Conservation (phyloP, 1,284 basidiomycete species). For the Sanghuangporus weigelae region DNA sequence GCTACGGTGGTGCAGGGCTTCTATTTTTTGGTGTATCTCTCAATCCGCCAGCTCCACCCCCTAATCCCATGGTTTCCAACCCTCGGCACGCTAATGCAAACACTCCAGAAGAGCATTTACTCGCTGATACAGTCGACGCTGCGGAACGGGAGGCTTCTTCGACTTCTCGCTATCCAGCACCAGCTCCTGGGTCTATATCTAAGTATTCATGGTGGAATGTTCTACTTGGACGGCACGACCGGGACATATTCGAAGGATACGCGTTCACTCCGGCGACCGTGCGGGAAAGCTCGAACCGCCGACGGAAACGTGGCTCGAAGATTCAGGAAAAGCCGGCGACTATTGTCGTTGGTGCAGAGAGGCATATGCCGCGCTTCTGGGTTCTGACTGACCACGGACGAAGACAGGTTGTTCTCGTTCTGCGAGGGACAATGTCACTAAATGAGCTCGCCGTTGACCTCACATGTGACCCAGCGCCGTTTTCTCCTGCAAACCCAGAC, state of each 20-base stretch:
- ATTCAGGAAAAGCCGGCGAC: constrained; percentile 33
- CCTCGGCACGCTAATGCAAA: constrained; percentile 24
- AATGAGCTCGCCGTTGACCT: constrained; percentile 82
- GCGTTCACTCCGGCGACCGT: constrained; percentile 28
- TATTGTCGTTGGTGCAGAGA: constrained; percentile 58
- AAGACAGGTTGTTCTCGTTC: constrained; percentile 64
- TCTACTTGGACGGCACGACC: constrained; percentile 68
- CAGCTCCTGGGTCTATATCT: constrained; percentile 10
- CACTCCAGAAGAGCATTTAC: constrained; percentile 49
- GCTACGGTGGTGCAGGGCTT: constrained; percentile 73
- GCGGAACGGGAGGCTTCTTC: constrained; percentile 53
- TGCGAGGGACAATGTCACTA: constrained; percentile 63
- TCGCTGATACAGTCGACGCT: constrained; percentile 60
- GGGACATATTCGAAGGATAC: constrained; percentile 68
- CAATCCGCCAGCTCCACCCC: constrained; percentile 23
- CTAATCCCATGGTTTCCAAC: constrained; percentile 25
- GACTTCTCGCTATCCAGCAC: constrained; percentile 16
- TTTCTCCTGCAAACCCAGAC: constrained; percentile 44
- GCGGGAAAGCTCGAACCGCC: constrained; percentile 18
- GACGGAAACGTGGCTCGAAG: constrained; percentile 26
- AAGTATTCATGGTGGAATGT: constrained; percentile 78
- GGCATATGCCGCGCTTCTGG: constrained; percentile 76
- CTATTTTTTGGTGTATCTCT: constrained; percentile 72
- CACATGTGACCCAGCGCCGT: constrained; percentile 68
- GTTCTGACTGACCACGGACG: constrained; percentile 72